A percentile compares a stretch with the other conserved stretches of the same genome.
Evolutionary conservation across 495 filamentous ascomycete species (phyloP).

Genomic region (Acidiella bohemica): DNA sequence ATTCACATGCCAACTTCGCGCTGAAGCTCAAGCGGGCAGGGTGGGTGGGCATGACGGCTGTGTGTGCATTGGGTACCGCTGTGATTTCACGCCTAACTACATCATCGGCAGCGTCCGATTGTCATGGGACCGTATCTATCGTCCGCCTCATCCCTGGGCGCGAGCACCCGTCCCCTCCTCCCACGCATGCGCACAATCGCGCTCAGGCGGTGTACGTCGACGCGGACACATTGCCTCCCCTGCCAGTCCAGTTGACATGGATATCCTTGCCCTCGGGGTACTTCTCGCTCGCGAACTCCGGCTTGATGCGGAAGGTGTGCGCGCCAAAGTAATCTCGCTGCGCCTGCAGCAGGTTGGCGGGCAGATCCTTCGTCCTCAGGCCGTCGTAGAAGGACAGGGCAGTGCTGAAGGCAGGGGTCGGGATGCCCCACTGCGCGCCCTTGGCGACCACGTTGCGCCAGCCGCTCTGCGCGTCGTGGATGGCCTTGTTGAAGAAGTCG

Average conservation of each 20-base stretch:
- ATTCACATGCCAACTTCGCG: too few species aligned
- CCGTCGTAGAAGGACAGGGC: conserved; percentile 97
- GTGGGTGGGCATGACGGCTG: too few species aligned
- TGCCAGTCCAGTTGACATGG: conserved; percentile 99
- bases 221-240: conserved; percentile 90
- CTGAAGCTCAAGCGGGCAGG: too few species aligned
- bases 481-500: conserved; percentile 98
- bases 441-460: conserved; percentile 93
- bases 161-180: too few species aligned
- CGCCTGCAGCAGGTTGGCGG: conserved; percentile 94
- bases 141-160: too few species aligned
- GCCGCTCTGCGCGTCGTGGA: conserved; percentile 86
- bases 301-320: conserved; percentile 97
- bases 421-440: conserved; percentile 84
- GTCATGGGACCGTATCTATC: too few species aligned
- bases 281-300: conserved; percentile 67
- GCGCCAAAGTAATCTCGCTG: conserved; percentile 99
- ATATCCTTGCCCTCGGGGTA: conserved; percentile 80
- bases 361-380: conserved; percentile 86
- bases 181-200: too few species aligned
- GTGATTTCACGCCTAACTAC: too few species aligned
- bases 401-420: conserved; percentile 88
- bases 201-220: conserved; percentile 89
- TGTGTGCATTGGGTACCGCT: too few species aligned
- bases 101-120: too few species aligned